Evolutionary conservation across 345 rosid species (phyloP).

Genomic region (Salix arbutifolia): DNA sequence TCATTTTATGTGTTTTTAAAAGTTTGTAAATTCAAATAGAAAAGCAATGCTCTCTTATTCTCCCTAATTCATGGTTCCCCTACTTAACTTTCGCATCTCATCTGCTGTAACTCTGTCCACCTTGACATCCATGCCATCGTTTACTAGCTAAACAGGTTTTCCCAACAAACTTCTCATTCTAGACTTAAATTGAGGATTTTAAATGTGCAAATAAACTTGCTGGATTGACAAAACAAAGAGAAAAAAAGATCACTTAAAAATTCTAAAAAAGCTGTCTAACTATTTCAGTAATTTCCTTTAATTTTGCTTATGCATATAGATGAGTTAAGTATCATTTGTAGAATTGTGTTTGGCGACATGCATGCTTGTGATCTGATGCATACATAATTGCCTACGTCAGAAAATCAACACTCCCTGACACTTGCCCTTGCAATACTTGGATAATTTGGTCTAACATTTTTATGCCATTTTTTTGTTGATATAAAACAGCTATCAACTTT

Average conservation of each 20-base stretch:
- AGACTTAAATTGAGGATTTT: background rate
- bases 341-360: background rate
- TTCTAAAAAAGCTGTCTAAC: background rate
- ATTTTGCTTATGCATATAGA: background rate
- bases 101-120: background rate
- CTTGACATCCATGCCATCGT: background rate
- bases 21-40: background rate
- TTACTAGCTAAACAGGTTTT: background rate
- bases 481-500: background rate
- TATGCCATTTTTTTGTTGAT: background rate
- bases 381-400: background rate
- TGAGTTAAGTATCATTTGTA: background rate
- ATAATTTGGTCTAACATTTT: background rate
- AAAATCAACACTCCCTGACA: background rate
- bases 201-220: background rate
- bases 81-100: background rate
- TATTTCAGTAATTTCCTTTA: background rate
- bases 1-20: background rate
- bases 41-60: background rate
- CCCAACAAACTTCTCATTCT: background rate
- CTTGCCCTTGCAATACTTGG: background rate
- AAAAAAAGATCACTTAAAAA: background rate
- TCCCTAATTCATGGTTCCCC: background rate
- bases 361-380: background rate
- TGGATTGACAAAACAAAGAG: background rate